Evolutionary conservation across 768 basidiomycete species (phyloP).

Genomic region (Ramaria sp.): DNA sequence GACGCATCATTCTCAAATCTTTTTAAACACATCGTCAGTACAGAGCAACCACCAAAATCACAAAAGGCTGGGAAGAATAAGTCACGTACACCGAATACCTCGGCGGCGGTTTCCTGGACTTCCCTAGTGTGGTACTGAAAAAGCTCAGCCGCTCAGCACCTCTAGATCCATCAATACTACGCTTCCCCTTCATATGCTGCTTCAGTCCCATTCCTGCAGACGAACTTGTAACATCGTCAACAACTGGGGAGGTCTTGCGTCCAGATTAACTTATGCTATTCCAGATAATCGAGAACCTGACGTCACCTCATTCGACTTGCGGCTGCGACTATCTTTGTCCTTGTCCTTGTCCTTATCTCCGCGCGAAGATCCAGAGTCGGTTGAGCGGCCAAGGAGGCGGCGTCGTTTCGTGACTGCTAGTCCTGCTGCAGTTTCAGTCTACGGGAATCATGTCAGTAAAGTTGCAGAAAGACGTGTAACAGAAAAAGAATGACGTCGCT

Average conservation of each 20-base stretch:
- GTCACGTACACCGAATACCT: conserved; percentile 47
- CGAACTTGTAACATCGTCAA: conserved; percentile 15
- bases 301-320: neutral
- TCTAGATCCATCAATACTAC: conserved; percentile 37
- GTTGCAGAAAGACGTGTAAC: too few relatives aligned
- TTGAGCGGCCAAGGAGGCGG: conserved; percentile 52
- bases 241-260: neutral
- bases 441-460: neutral
- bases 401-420: conserved; percentile 28
- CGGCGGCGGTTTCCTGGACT: conserved; percentile 73
- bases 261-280: neutral
- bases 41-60: neutral
- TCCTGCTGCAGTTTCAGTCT: neutral
- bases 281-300: conserved; percentile 3
- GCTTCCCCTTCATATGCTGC: conserved; percentile 32
- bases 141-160: conserved; percentile 59
- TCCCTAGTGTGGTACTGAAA: conserved; percentile 63
- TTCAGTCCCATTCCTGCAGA: conserved; percentile 10
- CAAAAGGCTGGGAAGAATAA: conserved; percentile 13
- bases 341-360: conserved; percentile 19
- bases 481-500: conserved; percentile 48
- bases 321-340: neutral
- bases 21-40: neutral
- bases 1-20: neutral
- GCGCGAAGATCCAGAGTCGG: conserved; percentile 22